These are phyloP conservation scores for Chionographis japonica DNA, from an alignment of 106 monocot species.

Conservation along the genomic window DNA sequence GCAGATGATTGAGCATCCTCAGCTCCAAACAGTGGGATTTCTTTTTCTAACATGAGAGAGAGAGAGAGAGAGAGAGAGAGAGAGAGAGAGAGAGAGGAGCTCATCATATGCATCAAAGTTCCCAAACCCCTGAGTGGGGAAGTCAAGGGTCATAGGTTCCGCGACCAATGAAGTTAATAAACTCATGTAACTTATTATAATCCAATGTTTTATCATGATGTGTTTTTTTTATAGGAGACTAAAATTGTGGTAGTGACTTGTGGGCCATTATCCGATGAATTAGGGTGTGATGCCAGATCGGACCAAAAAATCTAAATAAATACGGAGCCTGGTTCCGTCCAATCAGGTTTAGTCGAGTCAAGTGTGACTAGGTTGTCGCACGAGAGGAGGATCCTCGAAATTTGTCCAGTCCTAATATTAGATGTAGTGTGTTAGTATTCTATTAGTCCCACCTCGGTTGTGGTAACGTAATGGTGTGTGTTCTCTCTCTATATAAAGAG, in stretches of 20 bases:
- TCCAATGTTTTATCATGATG: neutral
- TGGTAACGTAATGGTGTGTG: too few relatives aligned
- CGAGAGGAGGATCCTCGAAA: too few relatives aligned
- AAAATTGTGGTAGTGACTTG: conserved; percentile 9
- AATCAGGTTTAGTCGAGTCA: too few relatives aligned
- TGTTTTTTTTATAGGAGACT: neutral
- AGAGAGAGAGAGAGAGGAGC: neutral
- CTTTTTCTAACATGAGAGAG: neutral
- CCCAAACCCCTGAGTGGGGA: conserved; percentile 37
- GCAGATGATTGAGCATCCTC: neutral
- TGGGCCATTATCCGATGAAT: neutral
- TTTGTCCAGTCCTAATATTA: too few relatives aligned
- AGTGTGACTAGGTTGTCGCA: too few relatives aligned
- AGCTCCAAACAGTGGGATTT: conserved; percentile 5
- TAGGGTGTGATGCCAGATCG: too few relatives aligned
- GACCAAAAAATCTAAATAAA: too few relatives aligned
- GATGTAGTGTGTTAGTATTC: too few relatives aligned
- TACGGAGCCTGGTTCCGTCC: too few relatives aligned
- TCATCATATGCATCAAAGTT: conserved; percentile 37
- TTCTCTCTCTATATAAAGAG: too few relatives aligned
- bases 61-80: too few relatives aligned
- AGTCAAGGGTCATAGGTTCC: conserved; percentile 61
- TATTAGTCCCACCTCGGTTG: too few relatives aligned
- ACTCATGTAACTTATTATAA: neutral
- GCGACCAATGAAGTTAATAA: conserved; percentile 6